Evolutionary conservation across 352 stramenopile species (phyloP).

Genomic region (Halophytophthora batemanensis): DNA sequence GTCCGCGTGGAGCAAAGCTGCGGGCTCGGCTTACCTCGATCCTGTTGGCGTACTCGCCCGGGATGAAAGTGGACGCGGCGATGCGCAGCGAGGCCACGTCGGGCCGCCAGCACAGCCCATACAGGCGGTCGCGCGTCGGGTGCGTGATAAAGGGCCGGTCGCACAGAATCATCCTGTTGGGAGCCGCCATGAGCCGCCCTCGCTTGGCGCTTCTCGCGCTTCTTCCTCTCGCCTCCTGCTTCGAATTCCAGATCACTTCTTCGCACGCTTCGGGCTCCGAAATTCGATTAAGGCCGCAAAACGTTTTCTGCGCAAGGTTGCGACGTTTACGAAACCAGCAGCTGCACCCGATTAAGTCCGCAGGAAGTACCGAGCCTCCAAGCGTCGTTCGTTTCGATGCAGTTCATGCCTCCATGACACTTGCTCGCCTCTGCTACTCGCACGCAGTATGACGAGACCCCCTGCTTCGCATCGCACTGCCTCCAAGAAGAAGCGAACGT

Average conservation of each 20-base stretch:
- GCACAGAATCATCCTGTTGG: slow-evolving; percentile 26
- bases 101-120: slow-evolving; percentile 76
- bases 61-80: slow-evolving; percentile 75
- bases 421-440: neutral
- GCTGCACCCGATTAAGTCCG: slow-evolving; percentile 13
- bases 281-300: too few species aligned
- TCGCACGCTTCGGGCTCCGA: neutral
- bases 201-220: neutral
- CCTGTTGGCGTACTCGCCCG: slow-evolving; percentile 85
- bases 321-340: too few species aligned
- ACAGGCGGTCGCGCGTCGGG: slow-evolving; percentile 55
- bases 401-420: neutral
- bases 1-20: neutral
- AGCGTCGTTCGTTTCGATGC: too few species aligned
- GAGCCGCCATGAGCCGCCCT: slow-evolving; percentile 11
- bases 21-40: slow-evolving; percentile 59
- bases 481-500: neutral
- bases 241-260: too few species aligned
- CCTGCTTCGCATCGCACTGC: neutral
- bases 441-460: neutral
- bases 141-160: slow-evolving; percentile 72
- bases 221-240: neutral
- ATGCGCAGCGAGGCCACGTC: slow-evolving; percentile 59
- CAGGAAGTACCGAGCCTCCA: neutral
- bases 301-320: too few species aligned